A percentile compares a stretch with the other conserved stretches of the same genome.
These are phyloP conservation scores for Annulohypoxylon moriforme DNA, from an alignment of 495 filamentous ascomycete species.

Conservation along the genomic window DNA sequence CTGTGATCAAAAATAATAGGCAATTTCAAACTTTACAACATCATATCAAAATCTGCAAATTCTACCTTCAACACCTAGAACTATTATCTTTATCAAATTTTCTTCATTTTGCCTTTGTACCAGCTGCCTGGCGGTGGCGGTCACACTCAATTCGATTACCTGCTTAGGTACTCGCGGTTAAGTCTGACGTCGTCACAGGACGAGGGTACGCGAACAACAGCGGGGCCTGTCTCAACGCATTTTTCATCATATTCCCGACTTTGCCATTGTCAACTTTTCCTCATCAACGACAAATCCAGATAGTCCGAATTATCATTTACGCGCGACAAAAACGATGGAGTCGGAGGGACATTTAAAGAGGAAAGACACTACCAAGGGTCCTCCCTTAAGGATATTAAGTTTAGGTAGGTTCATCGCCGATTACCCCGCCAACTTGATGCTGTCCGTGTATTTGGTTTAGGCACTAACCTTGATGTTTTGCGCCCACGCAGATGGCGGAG, in stretches of 20 bases:
- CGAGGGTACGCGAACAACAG: constrained; percentile 28
- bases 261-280: background rate
- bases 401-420: constrained; percentile 71
- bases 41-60: background rate
- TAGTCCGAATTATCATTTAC: constrained; percentile 3
- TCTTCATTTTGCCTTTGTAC: background rate
- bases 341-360: constrained; percentile 60
- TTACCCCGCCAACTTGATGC: constrained; percentile 13
- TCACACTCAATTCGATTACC: constrained; percentile 30
- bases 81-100: background rate
- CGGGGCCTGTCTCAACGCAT: constrained; percentile 20
- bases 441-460: background rate
- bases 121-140: constrained; percentile 3
- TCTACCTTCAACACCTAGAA: background rate
- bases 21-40: background rate
- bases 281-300: constrained; percentile 1
- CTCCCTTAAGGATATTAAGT: constrained; percentile 89
- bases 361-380: constrained; percentile 94
- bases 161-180: constrained; percentile 6
- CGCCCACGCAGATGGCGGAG: constrained; percentile 80
- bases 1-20: background rate
- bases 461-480: constrained; percentile 29
- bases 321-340: constrained; percentile 40
- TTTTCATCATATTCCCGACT: constrained; percentile 16
- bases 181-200: constrained; percentile 43